phyloP scores from a whole-genome alignment of 2,329 filamentous ascomycete genomes.

The Stromatinia cepivora region DNA sequence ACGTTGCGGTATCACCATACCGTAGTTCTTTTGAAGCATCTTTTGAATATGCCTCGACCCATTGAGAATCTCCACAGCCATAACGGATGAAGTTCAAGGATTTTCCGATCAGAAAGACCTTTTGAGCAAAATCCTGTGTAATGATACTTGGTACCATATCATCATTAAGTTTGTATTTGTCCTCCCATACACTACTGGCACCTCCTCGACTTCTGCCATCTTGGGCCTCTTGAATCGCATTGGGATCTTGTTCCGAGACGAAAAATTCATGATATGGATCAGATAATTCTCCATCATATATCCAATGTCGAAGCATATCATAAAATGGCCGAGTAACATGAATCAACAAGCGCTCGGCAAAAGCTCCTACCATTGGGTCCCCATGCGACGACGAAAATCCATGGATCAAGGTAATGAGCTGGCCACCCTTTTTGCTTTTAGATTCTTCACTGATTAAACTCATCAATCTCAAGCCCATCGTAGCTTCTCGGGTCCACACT shows the following conservation, averaged over 20 bases:
- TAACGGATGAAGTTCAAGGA: constrained; percentile 97
- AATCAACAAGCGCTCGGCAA: constrained; percentile 83
- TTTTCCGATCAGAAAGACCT: constrained; percentile 96
- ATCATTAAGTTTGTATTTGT: constrained; percentile 86
- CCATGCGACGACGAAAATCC: constrained; percentile 90
- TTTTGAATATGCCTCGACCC: constrained; percentile 96
- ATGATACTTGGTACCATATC: constrained; percentile 92
- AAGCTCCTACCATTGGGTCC: constrained; percentile 89
- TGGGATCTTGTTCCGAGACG: constrained; percentile 75
- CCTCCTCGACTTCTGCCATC: constrained; percentile 56
- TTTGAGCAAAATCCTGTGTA: constrained; percentile 88
- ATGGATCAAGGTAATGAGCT: constrained; percentile 92
- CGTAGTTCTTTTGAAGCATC: constrained; percentile 85
- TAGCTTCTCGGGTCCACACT: constrained; percentile 96
- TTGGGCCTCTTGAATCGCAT: constrained; percentile 45
- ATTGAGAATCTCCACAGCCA: constrained; percentile 87
- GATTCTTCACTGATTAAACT: constrained; percentile 92
- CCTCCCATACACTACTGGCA: constrained; percentile 93
- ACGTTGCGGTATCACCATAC: constrained; percentile 88
- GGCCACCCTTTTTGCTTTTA: constrained; percentile 79
- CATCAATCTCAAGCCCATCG: constrained; percentile 91
- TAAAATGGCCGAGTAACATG: constrained; percentile 95
- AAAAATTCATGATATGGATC: constrained; percentile 97
- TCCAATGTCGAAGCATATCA: constrained; percentile 93
- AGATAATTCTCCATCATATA: constrained; percentile 96